These are phyloP conservation scores for Creolimax fragrantissima DNA, from an alignment of 78 protist genomes.

Conservation along the genomic window DNA sequence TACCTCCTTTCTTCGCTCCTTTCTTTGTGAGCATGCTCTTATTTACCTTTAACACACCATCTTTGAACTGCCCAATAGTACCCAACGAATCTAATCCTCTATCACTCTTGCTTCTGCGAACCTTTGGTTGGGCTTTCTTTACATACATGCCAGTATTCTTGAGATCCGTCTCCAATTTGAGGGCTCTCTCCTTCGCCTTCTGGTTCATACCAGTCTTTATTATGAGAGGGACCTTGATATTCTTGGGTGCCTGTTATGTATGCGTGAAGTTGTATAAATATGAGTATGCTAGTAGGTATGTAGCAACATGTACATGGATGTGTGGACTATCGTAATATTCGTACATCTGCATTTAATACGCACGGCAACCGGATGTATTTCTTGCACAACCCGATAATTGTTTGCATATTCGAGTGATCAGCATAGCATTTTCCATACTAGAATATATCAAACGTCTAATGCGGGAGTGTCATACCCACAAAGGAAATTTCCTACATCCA, in stretches of 20 bases:
- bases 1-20: no score
- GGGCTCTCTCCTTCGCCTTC: neutral
- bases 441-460: no score
- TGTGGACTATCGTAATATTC: neutral
- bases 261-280: neutral
- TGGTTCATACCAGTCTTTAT: neutral
- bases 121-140: neutral
- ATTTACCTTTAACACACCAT: neutral
- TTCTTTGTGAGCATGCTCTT: no score
- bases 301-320: neutral
- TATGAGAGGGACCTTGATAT: neutral
- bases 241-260: neutral
- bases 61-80: neutral
- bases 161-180: neutral
- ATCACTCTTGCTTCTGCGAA: neutral
- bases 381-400: neutral
- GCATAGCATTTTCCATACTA: no score
- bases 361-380: neutral
- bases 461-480: no score
- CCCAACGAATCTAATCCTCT: neutral
- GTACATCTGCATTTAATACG: neutral
- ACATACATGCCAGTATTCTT: neutral
- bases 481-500: no score
- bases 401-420: no score
- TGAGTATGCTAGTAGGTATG: neutral